Evolutionary conservation across 495 filamentous ascomycete species (phyloP), one percentile per base, ranked within the genome.

Genomic region (Haplographium delicatum): DNA sequence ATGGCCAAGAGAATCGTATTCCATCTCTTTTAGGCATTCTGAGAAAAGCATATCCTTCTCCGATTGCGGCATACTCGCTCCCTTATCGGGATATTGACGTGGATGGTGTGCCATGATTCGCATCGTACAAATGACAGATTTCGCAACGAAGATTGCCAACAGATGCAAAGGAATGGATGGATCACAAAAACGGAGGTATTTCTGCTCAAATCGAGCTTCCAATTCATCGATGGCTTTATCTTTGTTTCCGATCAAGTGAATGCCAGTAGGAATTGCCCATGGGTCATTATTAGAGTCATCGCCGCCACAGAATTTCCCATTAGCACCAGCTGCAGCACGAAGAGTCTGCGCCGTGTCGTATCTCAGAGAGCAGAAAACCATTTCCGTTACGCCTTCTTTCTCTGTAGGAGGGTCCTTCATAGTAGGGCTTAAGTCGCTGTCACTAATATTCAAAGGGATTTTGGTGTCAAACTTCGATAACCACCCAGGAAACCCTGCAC

Each of bases 161-260:
- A 75, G 65, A 59, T 88, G 85, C 8, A 86, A 65, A 1, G 78
- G 78, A 22, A 84, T 80, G 0, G 72, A 72, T 5, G 68, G 65
- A 57, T 88, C 83, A 54, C 80, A 82, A 38, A 78, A 75, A 0
- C 64, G 69, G 13, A 80, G 56, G 23, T 79, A 77, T 23, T 78
- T 74, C 0, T 69, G 58, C 34, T 70, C 25, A 24, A 80, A 65
- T 11, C 64, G 57, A 37, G 56, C 54, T 19, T 71, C 71, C 5
- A 81, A 51, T 13, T 64, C 67, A 15, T 73, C 65, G 13, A 80
- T 67, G 18, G 65, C 67, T 26, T 62, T 65, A 28, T 79, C 74
- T 27, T 78, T 83, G 31, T 73, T 69, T 3, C 57, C 63, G 8
- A 80, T 51, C 3, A 74, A 49, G 23, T 75, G 69, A 9, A 23